Percentiles rank a stretch among this genome's conserved stretches.
Evolutionary conservation across 768 basidiomycete species (phyloP).

Genomic region (Suillus decipiens): DNA sequence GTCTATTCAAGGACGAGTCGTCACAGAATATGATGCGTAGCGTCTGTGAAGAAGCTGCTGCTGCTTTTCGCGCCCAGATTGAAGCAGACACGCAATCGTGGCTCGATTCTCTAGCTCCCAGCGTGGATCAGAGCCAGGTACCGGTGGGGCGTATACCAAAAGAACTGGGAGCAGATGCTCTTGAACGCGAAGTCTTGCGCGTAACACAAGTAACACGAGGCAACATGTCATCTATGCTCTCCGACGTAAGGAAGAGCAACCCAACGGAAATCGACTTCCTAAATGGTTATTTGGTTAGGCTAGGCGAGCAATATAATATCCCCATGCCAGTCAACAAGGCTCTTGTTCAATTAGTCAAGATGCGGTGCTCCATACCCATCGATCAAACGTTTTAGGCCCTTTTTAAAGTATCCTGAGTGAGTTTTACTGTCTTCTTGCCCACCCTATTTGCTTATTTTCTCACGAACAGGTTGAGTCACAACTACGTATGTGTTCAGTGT

Average conservation of each 20-base stretch:
- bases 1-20: slow-evolving; percentile 50
- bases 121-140: slow-evolving; percentile 26
- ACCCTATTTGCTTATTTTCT: not conserved
- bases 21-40: slow-evolving; percentile 47
- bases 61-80: slow-evolving; percentile 56
- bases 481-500: not conserved
- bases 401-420: not conserved
- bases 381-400: slow-evolving; percentile 39
- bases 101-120: slow-evolving; percentile 26
- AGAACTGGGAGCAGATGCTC: slow-evolving; percentile 42
- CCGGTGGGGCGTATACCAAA: slow-evolving; percentile 45
- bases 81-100: slow-evolving; percentile 38
- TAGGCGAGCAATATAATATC: slow-evolving; percentile 61
- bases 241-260: slow-evolving; percentile 62
- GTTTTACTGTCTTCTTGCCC: not conserved
- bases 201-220: slow-evolving; percentile 57
- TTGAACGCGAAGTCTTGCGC: slow-evolving; percentile 58
- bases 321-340: slow-evolving; percentile 56
- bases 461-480: not conserved
- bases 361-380: slow-evolving; percentile 57
- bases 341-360: slow-evolving; percentile 59
- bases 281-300: slow-evolving; percentile 74
- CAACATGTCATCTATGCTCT: slow-evolving; percentile 82
- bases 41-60: slow-evolving; percentile 74
- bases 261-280: slow-evolving; percentile 79